These are phyloP conservation scores for Podaxis mareebaensis DNA, from an alignment of 768 basidiomycete species.

Conservation along the genomic window DNA sequence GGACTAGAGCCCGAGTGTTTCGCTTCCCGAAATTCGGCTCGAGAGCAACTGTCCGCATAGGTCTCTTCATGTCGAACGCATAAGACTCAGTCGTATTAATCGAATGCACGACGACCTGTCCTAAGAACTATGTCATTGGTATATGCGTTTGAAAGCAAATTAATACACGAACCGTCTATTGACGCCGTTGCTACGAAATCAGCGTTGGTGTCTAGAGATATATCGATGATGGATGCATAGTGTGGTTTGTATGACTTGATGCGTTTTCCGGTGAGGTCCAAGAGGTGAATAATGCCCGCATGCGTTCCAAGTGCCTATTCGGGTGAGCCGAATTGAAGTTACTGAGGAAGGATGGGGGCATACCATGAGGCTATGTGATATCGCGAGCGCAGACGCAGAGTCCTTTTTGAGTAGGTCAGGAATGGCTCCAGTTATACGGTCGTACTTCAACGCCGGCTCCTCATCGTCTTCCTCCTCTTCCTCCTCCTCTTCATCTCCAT, in stretches of 20 bases:
- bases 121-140: conserved; percentile 42
- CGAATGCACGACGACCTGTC: conserved; percentile 89
- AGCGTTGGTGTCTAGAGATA: conserved; percentile 78
- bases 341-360: neutral
- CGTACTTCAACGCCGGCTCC: conserved; percentile 91
- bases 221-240: conserved; percentile 81
- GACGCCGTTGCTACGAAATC: conserved; percentile 93
- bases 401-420: conserved; percentile 86
- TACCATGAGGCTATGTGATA: conserved; percentile 76
- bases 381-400: conserved; percentile 79
- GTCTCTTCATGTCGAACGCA: conserved; percentile 87
- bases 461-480: conserved; percentile 80
- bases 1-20: conserved; percentile 77
- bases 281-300: conserved; percentile 85
- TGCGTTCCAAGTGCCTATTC: conserved; percentile 88
- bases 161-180: conserved; percentile 73
- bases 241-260: conserved; percentile 93
- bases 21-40: conserved; percentile 89
- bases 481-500: conserved; percentile 52
- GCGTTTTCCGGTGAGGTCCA: conserved; percentile 75
- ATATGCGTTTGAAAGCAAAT: neutral
- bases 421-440: conserved; percentile 70
- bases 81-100: conserved; percentile 78
- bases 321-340: neutral
- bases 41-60: conserved; percentile 85